Conservation (phyloP, 176 grass and related monocot species). For the Poa pratensis region DNA sequence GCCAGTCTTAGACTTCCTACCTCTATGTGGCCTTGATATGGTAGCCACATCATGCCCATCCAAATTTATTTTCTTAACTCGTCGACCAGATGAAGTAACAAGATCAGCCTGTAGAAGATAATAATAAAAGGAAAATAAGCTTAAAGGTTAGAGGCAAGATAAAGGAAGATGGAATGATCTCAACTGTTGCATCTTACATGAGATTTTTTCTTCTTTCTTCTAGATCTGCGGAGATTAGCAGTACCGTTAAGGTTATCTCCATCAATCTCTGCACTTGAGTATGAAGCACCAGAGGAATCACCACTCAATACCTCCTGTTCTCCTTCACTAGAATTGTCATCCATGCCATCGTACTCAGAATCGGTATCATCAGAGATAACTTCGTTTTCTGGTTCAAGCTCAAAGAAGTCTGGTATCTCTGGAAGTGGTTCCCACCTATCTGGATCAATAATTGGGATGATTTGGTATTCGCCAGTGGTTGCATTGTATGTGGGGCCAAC, state of each 20-base stretch:
- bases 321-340: constrained; percentile 76
- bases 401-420: constrained; percentile 80
- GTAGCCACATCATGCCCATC: constrained; percentile 62
- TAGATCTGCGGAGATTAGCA: constrained; percentile 69
- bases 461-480: constrained; percentile 90
- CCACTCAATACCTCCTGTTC: constrained; percentile 68
- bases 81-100: constrained; percentile 93
- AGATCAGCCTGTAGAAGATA: constrained; percentile 61
- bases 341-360: constrained; percentile 92
- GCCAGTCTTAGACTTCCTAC: constrained; percentile 65
- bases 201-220: constrained; percentile 77
- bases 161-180: constrained; percentile 25
- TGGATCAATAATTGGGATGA: constrained; percentile 84
- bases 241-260: constrained; percentile 47
- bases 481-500: constrained; percentile 94
- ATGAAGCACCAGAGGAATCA: constrained; percentile 66
- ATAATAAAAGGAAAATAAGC: constrained; percentile 32
- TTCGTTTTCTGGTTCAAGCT: constrained; percentile 86
- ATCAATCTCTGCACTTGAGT: constrained; percentile 63
- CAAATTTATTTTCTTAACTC: constrained; percentile 79
- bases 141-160: constrained; percentile 14
- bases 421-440: constrained; percentile 96
- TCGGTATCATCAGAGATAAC: constrained; percentile 91
- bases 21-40: constrained; percentile 61
- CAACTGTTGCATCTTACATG: constrained; percentile 56